Evolutionary conservation across 176 grass and related monocot species (phyloP).

Genomic region (Zoysia japonica): DNA sequence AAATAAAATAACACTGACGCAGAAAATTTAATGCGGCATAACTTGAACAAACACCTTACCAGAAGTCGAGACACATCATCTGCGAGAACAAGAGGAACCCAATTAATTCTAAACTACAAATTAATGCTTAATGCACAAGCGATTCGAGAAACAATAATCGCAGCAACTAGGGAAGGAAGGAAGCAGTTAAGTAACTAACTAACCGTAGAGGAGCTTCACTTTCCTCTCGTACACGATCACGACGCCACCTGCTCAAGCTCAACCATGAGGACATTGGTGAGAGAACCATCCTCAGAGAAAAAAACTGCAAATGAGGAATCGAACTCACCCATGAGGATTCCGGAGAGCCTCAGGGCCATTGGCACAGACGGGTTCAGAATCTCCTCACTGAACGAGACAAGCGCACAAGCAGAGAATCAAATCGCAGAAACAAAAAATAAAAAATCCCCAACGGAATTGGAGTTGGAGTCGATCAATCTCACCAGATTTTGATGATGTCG

Average conservation of each 20-base stretch:
- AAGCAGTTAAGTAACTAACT: neutral
- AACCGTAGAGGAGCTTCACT: slow-evolving; percentile 85
- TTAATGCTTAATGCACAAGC: neutral
- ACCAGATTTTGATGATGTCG: slow-evolving; percentile 97
- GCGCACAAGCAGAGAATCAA: neutral
- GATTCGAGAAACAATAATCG: neutral
- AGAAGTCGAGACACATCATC: slow-evolving; percentile 75
- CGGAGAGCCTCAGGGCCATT: slow-evolving; percentile 88
- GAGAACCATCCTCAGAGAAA: neutral
- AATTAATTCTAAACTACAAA: neutral
- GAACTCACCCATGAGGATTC: slow-evolving; percentile 92
- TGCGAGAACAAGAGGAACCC: slow-evolving; percentile 33
- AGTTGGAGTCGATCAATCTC: neutral
- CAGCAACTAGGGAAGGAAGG: neutral
- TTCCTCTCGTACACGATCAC: slow-evolving; percentile 95
- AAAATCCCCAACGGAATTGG: neutral
- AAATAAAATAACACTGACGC: neutral
- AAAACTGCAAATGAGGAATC: neutral
- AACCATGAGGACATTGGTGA: neutral
- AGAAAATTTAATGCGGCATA: neutral
- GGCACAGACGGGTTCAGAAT: slow-evolving; percentile 89
- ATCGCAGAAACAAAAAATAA: neutral
- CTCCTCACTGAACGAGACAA: slow-evolving; percentile 62
- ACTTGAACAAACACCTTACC: slow-evolving; percentile 37
- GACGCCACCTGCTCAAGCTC: slow-evolving; percentile 65